These are phyloP conservation scores for Torrubiella hemipterigena DNA, from an alignment of 2,329 filamentous ascomycete genomes.

Conservation along the genomic window DNA sequence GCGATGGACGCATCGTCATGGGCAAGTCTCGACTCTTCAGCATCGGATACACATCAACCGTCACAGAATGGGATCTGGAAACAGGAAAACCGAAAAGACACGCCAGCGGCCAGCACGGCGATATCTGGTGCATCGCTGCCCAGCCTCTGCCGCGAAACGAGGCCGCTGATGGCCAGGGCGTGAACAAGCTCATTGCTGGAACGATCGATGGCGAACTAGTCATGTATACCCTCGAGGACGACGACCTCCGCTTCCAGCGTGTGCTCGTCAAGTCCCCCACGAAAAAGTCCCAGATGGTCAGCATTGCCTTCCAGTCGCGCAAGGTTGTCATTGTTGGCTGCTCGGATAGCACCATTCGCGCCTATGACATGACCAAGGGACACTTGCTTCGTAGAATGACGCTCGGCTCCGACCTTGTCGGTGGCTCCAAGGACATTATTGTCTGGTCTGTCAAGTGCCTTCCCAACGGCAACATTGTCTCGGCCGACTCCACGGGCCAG, in stretches of 20 bases:
- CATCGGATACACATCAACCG: constrained; percentile 81
- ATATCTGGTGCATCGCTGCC: constrained; percentile 91
- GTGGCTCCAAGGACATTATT: constrained; percentile 73
- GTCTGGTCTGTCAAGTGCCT: constrained; percentile 91
- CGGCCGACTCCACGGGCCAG: constrained; percentile 89
- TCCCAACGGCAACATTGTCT: constrained; percentile 79
- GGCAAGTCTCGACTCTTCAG: constrained; percentile 85
- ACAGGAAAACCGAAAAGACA: constrained; percentile 67
- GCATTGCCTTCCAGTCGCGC: constrained; percentile 78
- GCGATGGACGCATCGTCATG: constrained; percentile 46
- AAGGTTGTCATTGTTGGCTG: constrained; percentile 80
- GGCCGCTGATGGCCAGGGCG: constrained; percentile 20
- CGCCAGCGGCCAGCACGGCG: constrained; percentile 83
- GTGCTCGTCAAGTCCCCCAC: constrained; percentile 64
- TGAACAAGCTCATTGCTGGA: constrained; percentile 63
- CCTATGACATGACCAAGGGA: constrained; percentile 76
- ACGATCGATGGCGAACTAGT: constrained; percentile 87
- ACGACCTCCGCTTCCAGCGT: constrained; percentile 68
- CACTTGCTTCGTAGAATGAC: constrained; percentile 71
- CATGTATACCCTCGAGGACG: constrained; percentile 74
- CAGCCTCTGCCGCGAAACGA: constrained; percentile 50
- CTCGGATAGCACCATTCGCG: constrained; percentile 89
- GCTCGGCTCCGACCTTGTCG: constrained; percentile 63
- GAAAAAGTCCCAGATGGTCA: constrained; percentile 81
- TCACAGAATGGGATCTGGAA: constrained; percentile 91